Percentiles rank a stretch among this genome's conserved stretches.
Evolutionary conservation across 768 basidiomycete species (phyloP).

Genomic region (Cystoderma amianthinum): DNA sequence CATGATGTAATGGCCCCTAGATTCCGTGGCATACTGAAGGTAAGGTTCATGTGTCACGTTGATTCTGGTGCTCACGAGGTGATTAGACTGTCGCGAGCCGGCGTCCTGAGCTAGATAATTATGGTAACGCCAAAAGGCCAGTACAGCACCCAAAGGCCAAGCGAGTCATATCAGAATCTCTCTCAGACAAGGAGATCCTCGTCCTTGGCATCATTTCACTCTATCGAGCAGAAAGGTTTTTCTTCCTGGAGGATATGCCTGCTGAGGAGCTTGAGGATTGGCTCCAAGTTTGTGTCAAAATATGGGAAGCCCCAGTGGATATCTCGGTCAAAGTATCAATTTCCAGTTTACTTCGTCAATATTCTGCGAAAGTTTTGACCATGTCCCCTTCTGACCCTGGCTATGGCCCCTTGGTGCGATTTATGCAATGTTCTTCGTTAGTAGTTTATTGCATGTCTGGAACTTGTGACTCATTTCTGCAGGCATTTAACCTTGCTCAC

Average conservation of each 20-base stretch:
- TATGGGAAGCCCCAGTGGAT: conserved; percentile 63
- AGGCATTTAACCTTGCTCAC: conserved; percentile 41
- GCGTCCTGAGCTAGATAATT: conserved; percentile 55
- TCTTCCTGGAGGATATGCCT: conserved; percentile 42
- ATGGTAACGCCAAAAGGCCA: conserved; percentile 46
- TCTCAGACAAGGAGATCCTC: conserved; percentile 65
- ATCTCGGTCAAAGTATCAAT: conserved; percentile 58
- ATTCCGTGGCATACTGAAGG: conserved; percentile 50
- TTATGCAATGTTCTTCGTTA: conserved; percentile 44
- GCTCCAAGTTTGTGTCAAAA: conserved; percentile 36
- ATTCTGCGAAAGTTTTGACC: conserved; percentile 36
- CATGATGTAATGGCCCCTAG: conserved; percentile 37
- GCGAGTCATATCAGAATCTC: conserved; percentile 44
- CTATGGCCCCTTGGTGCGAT: conserved; percentile 27
- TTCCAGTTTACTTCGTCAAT: conserved; percentile 39
- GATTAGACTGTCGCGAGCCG: conserved; percentile 41
- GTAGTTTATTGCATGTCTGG: too few species aligned
- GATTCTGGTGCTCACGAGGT: conserved; percentile 1
- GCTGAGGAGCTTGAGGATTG: conserved; percentile 36
- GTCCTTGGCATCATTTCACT: conserved; percentile 62
- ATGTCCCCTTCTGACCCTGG: conserved; percentile 30
- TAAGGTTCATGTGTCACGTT: conserved; percentile 15
- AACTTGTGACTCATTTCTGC: conserved; percentile 5
- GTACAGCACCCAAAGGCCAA: conserved; percentile 56
- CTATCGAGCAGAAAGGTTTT: conserved; percentile 52